Conservation (phyloP, 768 basidiomycete genomes). For the Steccherinum ochraceum region DNA sequence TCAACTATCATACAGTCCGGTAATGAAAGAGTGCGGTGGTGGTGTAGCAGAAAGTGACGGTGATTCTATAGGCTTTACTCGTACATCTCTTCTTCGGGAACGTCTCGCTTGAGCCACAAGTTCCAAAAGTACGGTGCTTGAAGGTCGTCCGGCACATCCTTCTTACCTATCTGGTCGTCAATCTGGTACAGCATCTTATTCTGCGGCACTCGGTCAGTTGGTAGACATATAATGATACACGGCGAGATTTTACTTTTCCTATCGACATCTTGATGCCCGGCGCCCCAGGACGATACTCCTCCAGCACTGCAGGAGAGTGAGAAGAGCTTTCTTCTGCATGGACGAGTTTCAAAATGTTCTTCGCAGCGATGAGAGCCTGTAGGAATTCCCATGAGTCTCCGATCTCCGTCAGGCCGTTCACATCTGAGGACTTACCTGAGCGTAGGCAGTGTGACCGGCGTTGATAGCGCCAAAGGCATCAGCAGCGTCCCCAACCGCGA, state of each 20-base stretch:
- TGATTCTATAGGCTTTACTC: too few species aligned
- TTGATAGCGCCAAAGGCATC: slow-evolving; percentile 60
- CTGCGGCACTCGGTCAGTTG: slow-evolving; percentile 17
- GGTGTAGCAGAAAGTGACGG: too few species aligned
- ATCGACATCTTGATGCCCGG: slow-evolving; percentile 61
- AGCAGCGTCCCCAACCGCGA: slow-evolving; percentile 57
- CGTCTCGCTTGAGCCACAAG: slow-evolving; percentile 16
- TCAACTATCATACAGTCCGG: too few species aligned
- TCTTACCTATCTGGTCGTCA: slow-evolving; percentile 36
- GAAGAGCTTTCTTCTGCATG: slow-evolving; percentile 11
- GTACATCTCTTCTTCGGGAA: not conserved
- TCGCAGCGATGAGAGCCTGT: slow-evolving; percentile 44
- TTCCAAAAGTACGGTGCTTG: slow-evolving; percentile 43
- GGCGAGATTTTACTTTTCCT: slow-evolving; percentile 36
- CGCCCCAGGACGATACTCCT: slow-evolving; percentile 37
- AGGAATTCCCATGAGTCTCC: not conserved
- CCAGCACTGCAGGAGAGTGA: slow-evolving; percentile 23
- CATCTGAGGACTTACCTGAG: slow-evolving; percentile 28
- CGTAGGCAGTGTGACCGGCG: slow-evolving; percentile 52
- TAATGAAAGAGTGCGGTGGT: too few species aligned
- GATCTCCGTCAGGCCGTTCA: too few species aligned
- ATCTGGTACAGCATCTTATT: slow-evolving; percentile 42
- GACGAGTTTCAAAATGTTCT: slow-evolving; percentile 47
- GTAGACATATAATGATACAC: not conserved
- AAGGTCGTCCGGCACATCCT: slow-evolving; percentile 40